These are phyloP conservation scores for Aspergillus bertholletiae DNA, from an alignment of 495 filamentous ascomycete species.

Conservation along the genomic window DNA sequence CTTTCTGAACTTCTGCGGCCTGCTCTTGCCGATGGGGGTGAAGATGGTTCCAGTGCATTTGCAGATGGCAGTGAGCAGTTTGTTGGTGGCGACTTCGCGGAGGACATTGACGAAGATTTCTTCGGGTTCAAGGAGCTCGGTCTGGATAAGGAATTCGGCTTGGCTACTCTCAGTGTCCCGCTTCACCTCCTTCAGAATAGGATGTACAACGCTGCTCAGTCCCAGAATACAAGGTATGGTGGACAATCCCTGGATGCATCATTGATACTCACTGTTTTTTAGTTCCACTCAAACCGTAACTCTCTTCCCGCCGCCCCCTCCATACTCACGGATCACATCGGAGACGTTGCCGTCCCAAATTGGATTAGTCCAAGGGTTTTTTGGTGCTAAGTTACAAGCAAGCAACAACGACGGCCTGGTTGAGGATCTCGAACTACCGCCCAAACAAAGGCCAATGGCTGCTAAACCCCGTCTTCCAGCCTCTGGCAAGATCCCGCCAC, in stretches of 20 bases:
- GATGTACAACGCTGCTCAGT: conserved; percentile 75
- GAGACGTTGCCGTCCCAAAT: conserved; percentile 76
- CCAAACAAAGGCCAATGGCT: conserved; percentile 82
- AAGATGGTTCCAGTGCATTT: conserved; percentile 87
- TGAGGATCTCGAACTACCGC: conserved; percentile 92
- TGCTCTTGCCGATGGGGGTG: conserved; percentile 72
- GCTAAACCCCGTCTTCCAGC: conserved; percentile 76
- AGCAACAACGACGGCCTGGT: conserved; percentile 77
- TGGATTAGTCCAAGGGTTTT: conserved; percentile 83
- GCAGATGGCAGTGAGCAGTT: conserved; percentile 97
- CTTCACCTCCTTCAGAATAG: conserved; percentile 91
- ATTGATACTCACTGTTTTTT: conserved; percentile 12
- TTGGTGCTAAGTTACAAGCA: conserved; percentile 79
- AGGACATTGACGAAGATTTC: conserved; percentile 97
- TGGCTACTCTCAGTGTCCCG: conserved; percentile 82
- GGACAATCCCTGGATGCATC: background rate
- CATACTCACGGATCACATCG: conserved; percentile 74
- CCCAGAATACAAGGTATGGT: conserved; percentile 63
- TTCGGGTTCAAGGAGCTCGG: conserved; percentile 97
- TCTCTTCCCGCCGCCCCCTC: conserved; percentile 56
- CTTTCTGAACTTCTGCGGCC: conserved; percentile 88
- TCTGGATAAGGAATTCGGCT: conserved; percentile 82
- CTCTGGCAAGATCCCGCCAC: conserved; percentile 77
- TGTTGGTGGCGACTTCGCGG: conserved; percentile 91
- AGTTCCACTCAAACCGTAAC: conserved; percentile 44